These are phyloP conservation scores for Agaricales sp. DNA, from an alignment of 1,284 basidiomycete species.

Conservation along the genomic window DNA sequence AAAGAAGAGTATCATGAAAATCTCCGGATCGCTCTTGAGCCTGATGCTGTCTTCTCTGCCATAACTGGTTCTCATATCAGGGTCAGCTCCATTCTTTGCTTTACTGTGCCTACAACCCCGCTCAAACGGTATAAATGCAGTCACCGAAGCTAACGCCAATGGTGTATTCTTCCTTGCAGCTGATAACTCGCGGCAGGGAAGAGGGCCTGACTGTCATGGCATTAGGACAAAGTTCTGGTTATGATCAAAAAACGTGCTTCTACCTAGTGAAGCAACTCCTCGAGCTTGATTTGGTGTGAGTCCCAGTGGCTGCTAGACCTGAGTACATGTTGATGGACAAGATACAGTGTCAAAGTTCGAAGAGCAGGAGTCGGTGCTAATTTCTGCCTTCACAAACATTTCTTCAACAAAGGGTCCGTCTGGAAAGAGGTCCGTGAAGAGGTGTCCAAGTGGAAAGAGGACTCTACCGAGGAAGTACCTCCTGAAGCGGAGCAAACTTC, in stretches of 20 bases:
- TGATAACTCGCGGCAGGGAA: constrained; percentile 73
- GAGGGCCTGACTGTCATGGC: constrained; percentile 70
- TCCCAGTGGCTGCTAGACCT: constrained; percentile 6
- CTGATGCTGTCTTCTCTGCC: constrained; percentile 63
- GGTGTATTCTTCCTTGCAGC: constrained; percentile 80
- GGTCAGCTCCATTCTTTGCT: constrained; percentile 28
- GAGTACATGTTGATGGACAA: constrained; percentile 3
- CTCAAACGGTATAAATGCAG: constrained; percentile 25
- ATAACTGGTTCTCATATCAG: constrained; percentile 78
- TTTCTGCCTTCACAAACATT: constrained; percentile 68
- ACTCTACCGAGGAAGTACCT: constrained; percentile 16
- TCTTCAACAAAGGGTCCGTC: constrained; percentile 57
- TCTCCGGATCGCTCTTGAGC: constrained; percentile 66
- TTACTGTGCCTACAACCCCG: constrained; percentile 6
- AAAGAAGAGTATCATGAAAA: constrained; percentile 42
- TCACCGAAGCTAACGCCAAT: constrained; percentile 70
- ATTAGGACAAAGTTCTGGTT: constrained; percentile 68
- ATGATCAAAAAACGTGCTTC: constrained; percentile 85
- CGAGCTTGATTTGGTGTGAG: constrained; percentile 67
- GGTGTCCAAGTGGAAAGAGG: constrained; percentile 36
- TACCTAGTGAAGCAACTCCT: constrained; percentile 72
- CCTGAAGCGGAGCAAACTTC: constrained; percentile 20
- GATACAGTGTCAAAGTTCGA: constrained; percentile 56
- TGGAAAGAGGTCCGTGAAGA: constrained; percentile 68
- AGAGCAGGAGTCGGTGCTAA: constrained; percentile 69